Evolutionary conservation across 371 early-diverging fungal genomes (phyloP).

Genomic region (Mortierella sp.): DNA sequence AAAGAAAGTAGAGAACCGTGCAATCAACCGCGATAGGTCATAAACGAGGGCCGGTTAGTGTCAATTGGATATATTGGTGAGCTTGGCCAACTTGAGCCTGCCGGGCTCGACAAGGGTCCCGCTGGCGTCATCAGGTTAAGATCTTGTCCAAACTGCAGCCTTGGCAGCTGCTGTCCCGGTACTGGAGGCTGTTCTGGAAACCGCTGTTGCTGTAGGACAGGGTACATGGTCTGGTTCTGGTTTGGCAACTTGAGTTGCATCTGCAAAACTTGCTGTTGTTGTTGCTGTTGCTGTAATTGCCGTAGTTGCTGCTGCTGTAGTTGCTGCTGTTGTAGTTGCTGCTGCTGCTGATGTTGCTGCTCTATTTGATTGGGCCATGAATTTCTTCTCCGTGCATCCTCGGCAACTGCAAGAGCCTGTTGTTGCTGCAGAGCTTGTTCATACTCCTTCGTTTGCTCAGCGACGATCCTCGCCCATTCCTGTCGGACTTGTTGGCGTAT

Average conservation of each 20-base stretch:
- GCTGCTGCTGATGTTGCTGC: conserved; percentile 15
- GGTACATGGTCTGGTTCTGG: conserved; percentile 1
- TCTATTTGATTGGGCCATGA: conserved; percentile 21
- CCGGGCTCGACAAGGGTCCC: conserved; percentile 12
- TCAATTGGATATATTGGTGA: conserved; percentile 14
- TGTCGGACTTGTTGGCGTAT: conserved; percentile 28
- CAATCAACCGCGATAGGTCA: conserved; percentile 22
- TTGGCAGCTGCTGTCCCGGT: conserved; percentile 16
- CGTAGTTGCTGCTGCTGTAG: too few species aligned
- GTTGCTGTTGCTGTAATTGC: conserved; percentile 4
- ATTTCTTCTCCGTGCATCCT: conserved; percentile 18
- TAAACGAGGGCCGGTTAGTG: conserved; percentile 20
- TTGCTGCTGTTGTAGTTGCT: too few species aligned
- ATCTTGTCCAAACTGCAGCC: background rate
- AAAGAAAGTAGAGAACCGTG: too few species aligned
- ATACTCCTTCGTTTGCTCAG: conserved; percentile 25
- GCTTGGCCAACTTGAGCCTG: conserved; percentile 17
- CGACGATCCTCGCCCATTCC: conserved; percentile 43
- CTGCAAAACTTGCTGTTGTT: background rate
- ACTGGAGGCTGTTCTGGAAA: conserved; percentile 9
- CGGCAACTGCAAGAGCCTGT: conserved; percentile 10
- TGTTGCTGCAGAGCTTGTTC: conserved; percentile 1
- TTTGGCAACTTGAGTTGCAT: conserved; percentile 14
- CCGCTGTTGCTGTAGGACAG: conserved; percentile 14
- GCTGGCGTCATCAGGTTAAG: background rate